phyloP scores from a whole-genome alignment of 1,284 basidiomycete species.

The Boletellus deceptivus region DNA sequence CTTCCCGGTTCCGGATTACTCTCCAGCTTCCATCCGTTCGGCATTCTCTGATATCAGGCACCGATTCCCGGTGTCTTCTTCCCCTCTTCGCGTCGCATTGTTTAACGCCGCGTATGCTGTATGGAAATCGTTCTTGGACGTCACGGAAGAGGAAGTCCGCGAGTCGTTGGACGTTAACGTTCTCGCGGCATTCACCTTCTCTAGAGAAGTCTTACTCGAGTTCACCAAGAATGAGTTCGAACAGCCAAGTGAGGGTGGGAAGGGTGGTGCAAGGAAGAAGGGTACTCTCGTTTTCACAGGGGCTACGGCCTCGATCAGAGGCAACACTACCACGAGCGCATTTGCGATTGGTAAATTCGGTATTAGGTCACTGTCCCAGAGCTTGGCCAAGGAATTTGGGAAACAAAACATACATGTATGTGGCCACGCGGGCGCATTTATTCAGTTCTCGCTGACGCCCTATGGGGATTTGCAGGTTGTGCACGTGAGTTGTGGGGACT shows the following conservation, averaged over 20 bases:
- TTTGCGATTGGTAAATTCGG: conserved; percentile 73
- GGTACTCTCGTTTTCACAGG: conserved; percentile 79
- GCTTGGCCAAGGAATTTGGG: conserved; percentile 76
- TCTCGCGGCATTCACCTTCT: conserved; percentile 65
- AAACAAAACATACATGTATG: conserved; percentile 75
- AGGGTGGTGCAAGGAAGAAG: conserved; percentile 43
- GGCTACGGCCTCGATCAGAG: conserved; percentile 67
- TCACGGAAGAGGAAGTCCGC: conserved; percentile 59
- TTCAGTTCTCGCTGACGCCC: conserved; percentile 3
- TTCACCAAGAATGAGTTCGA: conserved; percentile 62
- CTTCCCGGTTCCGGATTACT: conserved; percentile 61
- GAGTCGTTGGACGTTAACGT: conserved; percentile 52
- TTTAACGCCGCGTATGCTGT: conserved; percentile 61
- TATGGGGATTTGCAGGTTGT: conserved; percentile 44
- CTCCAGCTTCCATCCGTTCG: conserved; percentile 47
- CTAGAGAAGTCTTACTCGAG: conserved; percentile 57
- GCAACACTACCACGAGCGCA: conserved; percentile 61
- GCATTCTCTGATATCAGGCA: conserved; percentile 55
- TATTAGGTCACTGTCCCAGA: conserved; percentile 66
- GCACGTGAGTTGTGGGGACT: conserved; percentile 47
- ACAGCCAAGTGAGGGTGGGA: conserved; percentile 33
- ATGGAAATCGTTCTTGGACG: conserved; percentile 68
- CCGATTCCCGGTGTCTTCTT: conserved; percentile 44
- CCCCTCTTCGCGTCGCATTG: conserved; percentile 60
- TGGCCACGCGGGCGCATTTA: background rate